These are phyloP conservation scores for Coffea eugenioides DNA, from an alignment of 257 asterid species.

Conservation along the genomic window DNA sequence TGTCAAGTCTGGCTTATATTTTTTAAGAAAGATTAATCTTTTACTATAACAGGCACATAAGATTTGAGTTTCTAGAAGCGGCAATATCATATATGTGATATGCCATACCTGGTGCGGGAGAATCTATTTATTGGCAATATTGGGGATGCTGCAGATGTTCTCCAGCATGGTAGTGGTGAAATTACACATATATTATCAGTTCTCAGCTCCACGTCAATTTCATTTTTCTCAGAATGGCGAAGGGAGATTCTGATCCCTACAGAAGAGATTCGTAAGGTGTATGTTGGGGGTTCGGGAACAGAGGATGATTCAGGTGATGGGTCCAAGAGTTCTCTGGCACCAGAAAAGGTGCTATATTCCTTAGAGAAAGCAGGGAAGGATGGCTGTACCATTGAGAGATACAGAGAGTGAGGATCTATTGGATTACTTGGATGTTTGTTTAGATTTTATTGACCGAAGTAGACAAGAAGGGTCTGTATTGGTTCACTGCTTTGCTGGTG, in stretches of 20 bases:
- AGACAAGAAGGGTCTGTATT: constrained; percentile 81
- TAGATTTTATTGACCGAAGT: constrained; percentile 84
- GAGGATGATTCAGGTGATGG: constrained; percentile 46
- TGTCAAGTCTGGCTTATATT: background rate
- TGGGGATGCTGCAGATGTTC: constrained; percentile 88
- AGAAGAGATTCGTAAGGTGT: too few species aligned
- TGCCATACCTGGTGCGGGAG: constrained; percentile 89
- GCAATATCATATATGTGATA: constrained; percentile 26
- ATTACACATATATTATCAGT: constrained; percentile 74
- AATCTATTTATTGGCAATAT: constrained; percentile 78
- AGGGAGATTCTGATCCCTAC: constrained; percentile 56
- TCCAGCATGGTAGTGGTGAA: constrained; percentile 73
- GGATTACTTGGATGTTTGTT: constrained; percentile 80
- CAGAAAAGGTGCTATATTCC: constrained; percentile 69
- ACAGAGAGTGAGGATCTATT: constrained; percentile 83
- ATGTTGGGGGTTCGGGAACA: constrained; percentile 53
- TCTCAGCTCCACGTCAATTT: constrained; percentile 82
- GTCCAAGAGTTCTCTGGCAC: constrained; percentile 57
- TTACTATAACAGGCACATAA: constrained; percentile 5
- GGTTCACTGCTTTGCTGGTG: constrained; percentile 99
- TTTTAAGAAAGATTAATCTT: background rate
- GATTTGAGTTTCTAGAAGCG: background rate
- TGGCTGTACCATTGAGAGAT: constrained; percentile 92
- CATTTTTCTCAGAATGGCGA: constrained; percentile 95
- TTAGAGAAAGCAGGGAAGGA: constrained; percentile 89